Percentiles rank a stretch among this genome's conserved stretches.
Conservation (phyloP, 2,329 filamentous ascomycete species). For the Sporothrix pallida region DNA sequence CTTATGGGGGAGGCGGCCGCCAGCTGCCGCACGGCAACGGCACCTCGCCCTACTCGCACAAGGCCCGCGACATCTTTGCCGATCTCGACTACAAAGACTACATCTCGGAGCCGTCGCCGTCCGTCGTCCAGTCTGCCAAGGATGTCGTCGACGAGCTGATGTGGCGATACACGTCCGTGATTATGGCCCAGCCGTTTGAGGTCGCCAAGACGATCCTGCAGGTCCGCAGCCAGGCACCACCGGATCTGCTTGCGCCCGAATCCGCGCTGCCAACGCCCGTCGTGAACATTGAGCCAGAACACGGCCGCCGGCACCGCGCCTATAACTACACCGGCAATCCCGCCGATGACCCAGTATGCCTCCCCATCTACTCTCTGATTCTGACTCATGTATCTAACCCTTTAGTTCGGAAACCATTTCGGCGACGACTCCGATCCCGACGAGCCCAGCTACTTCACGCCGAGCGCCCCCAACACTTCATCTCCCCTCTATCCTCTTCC, state of each 20-base stretch:
- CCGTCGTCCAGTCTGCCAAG: slow-evolving; percentile 74
- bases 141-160: slow-evolving; percentile 81
- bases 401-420: slow-evolving; percentile 25
- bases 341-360: not conserved
- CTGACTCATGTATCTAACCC: not conserved
- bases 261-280: slow-evolving; percentile 39
- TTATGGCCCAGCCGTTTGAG: slow-evolving; percentile 95
- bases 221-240: slow-evolving; percentile 64
- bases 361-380: not conserved
- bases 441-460: slow-evolving; percentile 84
- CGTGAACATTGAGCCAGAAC: not conserved
- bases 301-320: not conserved
- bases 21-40: slow-evolving; percentile 55
- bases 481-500: slow-evolving; percentile 50
- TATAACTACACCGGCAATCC: not conserved
- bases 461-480: slow-evolving; percentile 63
- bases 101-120: slow-evolving; percentile 75
- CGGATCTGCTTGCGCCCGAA: slow-evolving; percentile 45
- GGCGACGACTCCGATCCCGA: slow-evolving; percentile 73
- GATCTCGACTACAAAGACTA: slow-evolving; percentile 94
- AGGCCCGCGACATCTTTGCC: slow-evolving; percentile 83
- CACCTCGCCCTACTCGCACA: slow-evolving; percentile 57
- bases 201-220: slow-evolving; percentile 94
- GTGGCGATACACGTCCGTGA: slow-evolving; percentile 88
- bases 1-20: slow-evolving; percentile 40